Evolutionary conservation across 73 alveolate species (phyloP), one percentile per base, ranked within the genome.

Genomic region (Paraurostyla sp.): DNA sequence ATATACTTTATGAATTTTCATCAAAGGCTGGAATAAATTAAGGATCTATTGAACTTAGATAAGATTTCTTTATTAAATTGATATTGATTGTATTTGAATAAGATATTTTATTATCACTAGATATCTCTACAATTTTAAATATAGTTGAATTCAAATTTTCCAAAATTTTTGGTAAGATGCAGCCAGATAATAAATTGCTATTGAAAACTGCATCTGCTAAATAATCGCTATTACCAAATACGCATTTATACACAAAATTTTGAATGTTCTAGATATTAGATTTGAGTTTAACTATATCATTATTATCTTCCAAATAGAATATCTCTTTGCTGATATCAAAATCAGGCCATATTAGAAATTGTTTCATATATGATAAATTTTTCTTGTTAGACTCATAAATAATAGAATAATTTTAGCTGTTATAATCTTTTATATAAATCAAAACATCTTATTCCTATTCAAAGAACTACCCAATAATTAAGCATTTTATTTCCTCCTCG

Each of bases 11-110:
- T 4, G 89, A 33, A 15, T 20, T 16, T 23, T 4, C 33, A 16
- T 78, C 76, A 51, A 7, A 78, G 9, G 89, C 89, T 27, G 89
- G 89, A 15, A 78, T 62, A 40, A 51, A 40, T 22, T 20, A 16
- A 9, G 89, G 89, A 35, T 78, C 78, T 3, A 78, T 20, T 25
- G 76, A 51, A 15, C 18, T 20, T 32, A 78, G 6, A n/a, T 3
- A 2, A 7, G 89, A 63, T 32, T 51, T 4, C 3, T 23, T 2
- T 15, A 23, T 11, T 3, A 78, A 48, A 2, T 36, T 7, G 6
- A 78, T 2, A n/a, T 76, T 30, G 1, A 78, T 50, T 18, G n/a
- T 3, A 54, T 78, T 78, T 7, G 89, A 78, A 35, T 36, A 78
- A 2, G 89, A 78, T 3, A 78, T 36, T 54, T 78, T 54, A 7